These are phyloP conservation scores for Evernia prunastri DNA, from an alignment of 495 filamentous ascomycete genomes.

Conservation along the genomic window DNA sequence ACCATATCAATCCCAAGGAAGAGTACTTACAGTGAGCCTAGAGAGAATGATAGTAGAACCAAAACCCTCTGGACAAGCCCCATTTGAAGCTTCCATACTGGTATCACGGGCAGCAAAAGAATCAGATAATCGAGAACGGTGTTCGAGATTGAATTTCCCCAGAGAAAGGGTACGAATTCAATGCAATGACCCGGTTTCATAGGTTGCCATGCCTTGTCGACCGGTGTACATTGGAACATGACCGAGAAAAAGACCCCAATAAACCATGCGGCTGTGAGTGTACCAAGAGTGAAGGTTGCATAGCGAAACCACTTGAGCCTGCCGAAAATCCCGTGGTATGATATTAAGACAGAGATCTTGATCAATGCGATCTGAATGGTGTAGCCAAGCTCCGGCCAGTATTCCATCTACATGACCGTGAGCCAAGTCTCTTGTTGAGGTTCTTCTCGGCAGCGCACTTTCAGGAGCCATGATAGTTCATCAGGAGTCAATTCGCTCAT, in stretches of 20 bases:
- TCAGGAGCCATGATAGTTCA: not conserved
- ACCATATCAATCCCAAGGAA: not conserved
- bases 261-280: constrained; percentile 17
- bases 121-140: not conserved
- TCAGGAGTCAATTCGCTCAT: not conserved
- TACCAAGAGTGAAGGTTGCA: constrained; percentile 17
- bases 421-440: not conserved
- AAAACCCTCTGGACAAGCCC: not conserved
- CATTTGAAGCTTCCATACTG: constrained; percentile 6
- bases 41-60: not conserved
- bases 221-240: constrained; percentile 23
- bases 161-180: constrained; percentile 2
- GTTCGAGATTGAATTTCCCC: constrained; percentile 5
- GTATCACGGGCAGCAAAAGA: not conserved
- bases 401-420: not conserved
- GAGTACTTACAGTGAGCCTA: not conserved
- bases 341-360: not conserved
- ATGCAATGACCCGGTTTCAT: constrained; percentile 20
- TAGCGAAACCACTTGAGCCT: constrained; percentile 8
- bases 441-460: not conserved
- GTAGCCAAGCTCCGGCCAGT: not conserved
- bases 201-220: constrained; percentile 25
- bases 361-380: not conserved
- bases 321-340: constrained; percentile 1
- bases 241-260: constrained; percentile 16